Evolutionary conservation across 306 rosid genomes (phyloP).

Genomic region (Quercus suber): DNA sequence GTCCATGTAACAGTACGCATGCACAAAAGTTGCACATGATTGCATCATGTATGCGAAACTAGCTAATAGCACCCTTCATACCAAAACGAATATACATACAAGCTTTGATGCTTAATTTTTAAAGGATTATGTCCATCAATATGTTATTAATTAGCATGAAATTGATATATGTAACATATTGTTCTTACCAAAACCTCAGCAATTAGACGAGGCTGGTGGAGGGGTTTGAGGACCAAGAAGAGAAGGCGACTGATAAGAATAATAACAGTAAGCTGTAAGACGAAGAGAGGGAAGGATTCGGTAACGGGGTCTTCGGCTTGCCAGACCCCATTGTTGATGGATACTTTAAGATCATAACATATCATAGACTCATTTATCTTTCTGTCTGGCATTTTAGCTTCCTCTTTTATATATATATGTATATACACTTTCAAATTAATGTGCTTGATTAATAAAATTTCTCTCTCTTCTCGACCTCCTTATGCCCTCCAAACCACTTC

Average conservation of each 20-base stretch:
- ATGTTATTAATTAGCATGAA: no score
- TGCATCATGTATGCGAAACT: no score
- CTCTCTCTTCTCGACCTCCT: no score
- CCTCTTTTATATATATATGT: background rate
- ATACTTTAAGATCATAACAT: constrained; percentile 3
- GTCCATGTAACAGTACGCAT: background rate
- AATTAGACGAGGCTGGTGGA: constrained; percentile 35
- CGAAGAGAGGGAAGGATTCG: constrained; percentile 13
- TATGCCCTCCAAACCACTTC: background rate
- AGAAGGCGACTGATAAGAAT: background rate
- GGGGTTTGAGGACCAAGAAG: constrained; percentile 11
- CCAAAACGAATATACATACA: no score
- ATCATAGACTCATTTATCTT: background rate
- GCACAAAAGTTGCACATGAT: background rate
- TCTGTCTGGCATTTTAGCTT: background rate
- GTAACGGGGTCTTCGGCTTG: background rate
- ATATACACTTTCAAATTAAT: no score
- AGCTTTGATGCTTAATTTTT: no score
- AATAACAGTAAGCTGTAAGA: background rate
- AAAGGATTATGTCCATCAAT: no score
- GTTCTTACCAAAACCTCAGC: constrained; percentile 26
- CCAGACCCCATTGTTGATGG: constrained; percentile 22
- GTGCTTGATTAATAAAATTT: no score
- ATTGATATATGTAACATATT: background rate
- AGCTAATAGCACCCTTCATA: no score